Evolutionary conservation across 371 early-diverging fungal genomes (phyloP).

Genomic region (Batkoa obscura): DNA sequence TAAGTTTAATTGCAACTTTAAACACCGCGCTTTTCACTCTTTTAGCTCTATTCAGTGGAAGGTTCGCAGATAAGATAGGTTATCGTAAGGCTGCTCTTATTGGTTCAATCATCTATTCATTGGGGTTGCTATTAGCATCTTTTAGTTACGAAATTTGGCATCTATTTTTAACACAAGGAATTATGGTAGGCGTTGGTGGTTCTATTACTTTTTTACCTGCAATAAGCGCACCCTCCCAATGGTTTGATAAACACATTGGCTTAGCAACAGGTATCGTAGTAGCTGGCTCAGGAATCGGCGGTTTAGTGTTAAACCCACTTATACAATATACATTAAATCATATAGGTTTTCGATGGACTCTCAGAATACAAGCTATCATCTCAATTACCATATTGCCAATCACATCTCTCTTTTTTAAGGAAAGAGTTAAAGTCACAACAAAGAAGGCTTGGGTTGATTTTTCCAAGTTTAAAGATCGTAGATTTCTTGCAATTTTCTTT

Average conservation of each 20-base stretch:
- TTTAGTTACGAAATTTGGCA: constrained; percentile 23
- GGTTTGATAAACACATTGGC: constrained; percentile 45
- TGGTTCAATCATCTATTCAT: background rate
- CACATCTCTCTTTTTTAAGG: background rate
- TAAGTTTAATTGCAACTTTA: too few species aligned
- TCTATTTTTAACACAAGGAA: constrained; percentile 41
- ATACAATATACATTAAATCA: constrained; percentile 28
- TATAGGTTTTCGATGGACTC: constrained; percentile 36
- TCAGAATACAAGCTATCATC: constrained; percentile 36
- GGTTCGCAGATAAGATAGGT: background rate
- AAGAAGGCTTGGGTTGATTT: constrained; percentile 10
- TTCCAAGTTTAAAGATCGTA: constrained; percentile 10
- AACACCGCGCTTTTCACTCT: too few species aligned
- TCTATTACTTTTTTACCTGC: constrained; percentile 37
- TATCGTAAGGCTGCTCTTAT: background rate
- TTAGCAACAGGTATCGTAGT: constrained; percentile 54
- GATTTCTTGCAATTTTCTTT: constrained; percentile 9
- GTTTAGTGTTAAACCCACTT: constrained; percentile 45
- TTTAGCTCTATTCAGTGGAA: background rate
- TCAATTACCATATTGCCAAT: constrained; percentile 9
- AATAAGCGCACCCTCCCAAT: constrained; percentile 39
- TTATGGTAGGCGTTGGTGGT: constrained; percentile 32
- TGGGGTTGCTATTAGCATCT: background rate
- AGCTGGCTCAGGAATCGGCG: constrained; percentile 62
- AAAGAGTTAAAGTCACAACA: background rate